Base-by-base conservation (phyloP, 148 eudicot species). In the Persicaria tinctoria region DNA sequence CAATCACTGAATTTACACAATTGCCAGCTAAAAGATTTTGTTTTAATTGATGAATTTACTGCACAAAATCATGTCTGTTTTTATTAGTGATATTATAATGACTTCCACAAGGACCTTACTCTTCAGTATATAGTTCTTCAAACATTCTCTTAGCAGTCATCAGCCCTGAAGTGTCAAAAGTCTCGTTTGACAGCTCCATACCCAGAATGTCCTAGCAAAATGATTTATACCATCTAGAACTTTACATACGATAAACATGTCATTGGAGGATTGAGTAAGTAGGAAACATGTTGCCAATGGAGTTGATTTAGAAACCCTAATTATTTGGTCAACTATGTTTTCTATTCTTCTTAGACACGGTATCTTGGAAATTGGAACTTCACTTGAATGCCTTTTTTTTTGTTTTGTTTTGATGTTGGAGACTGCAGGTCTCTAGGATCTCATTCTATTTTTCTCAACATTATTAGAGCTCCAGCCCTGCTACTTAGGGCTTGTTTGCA, bases 51-150 rank as follows among this genome's bases (percentile, higher is more conserved):
- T 9, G 8, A 27, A 60, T 10, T 60, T 12, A 23, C 13, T 4
- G 18, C 68, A 60, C 68, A 23, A 60, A 60, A 60, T 60, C 68
- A 9, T 60, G 11, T 60, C 68, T 14, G 41, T 32, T 60, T 60
- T 23, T 60, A 60, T 20, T 8, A 23, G 13, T 60, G 44, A 23
- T 20, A 23, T 57, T 23, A 60, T 23, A 8, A 7, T 60, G 44
- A 60, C 44, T 60, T 17, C 41, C 14, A 54, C 7, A 5, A 54
- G 59, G 14, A 16, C 44, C 23, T 60, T 1, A 7, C 53, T 8
- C 13, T 64, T 13, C 38, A 7, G 13, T 60, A 2, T 60, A 60
- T 8, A 11, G 3, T 59, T 38, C 64, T 20, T 2, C 11, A 18
- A 59, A 59, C 10, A 59, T 7, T 59, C 3, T 59, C 20, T 20